These are phyloP conservation scores for Sarocladium strictum DNA, from an alignment of 2,329 filamentous ascomycete species.

Conservation along the genomic window DNA sequence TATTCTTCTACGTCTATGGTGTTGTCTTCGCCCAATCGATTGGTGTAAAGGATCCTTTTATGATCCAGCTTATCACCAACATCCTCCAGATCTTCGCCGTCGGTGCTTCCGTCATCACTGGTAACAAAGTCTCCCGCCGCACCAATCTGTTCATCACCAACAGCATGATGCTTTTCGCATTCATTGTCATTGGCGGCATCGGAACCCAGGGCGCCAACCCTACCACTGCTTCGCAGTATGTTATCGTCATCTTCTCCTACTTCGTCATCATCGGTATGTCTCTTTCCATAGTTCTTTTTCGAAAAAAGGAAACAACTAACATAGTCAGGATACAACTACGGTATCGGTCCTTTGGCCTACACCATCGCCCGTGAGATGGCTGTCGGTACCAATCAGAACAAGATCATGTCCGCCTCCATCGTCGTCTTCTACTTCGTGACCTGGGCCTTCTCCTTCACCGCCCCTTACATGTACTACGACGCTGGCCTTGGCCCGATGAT, in stretches of 20 bases:
- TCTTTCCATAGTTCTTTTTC: constrained; percentile 8
- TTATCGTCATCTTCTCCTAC: constrained; percentile 19
- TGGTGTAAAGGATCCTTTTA: constrained; percentile 29
- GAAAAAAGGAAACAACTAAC: neutral
- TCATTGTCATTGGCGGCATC: constrained; percentile 23
- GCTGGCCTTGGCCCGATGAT: constrained; percentile 25
- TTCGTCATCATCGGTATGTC: constrained; percentile 23
- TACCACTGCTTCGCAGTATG: constrained; percentile 13
- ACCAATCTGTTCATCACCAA: constrained; percentile 29
- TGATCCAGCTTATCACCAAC: constrained; percentile 31
- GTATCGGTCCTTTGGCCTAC: constrained; percentile 30
- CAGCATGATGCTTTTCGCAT: constrained; percentile 26
- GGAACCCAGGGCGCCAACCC: constrained; percentile 14
- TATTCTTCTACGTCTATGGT: constrained; percentile 35
- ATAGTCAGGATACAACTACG: constrained; percentile 29
- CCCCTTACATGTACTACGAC: constrained; percentile 28
- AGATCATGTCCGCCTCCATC: constrained; percentile 35
- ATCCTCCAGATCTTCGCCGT: constrained; percentile 32
- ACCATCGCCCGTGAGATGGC: constrained; percentile 35
- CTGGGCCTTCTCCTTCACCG: constrained; percentile 27
- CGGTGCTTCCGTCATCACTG: constrained; percentile 25
- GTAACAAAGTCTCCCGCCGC: constrained; percentile 29
- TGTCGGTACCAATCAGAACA: constrained; percentile 37
- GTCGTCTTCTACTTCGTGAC: constrained; percentile 31
- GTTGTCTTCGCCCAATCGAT: constrained; percentile 33